Base-by-base conservation (phyloP, 805 yeast genomes). In the Kodamaea nitidulidarum region DNA sequence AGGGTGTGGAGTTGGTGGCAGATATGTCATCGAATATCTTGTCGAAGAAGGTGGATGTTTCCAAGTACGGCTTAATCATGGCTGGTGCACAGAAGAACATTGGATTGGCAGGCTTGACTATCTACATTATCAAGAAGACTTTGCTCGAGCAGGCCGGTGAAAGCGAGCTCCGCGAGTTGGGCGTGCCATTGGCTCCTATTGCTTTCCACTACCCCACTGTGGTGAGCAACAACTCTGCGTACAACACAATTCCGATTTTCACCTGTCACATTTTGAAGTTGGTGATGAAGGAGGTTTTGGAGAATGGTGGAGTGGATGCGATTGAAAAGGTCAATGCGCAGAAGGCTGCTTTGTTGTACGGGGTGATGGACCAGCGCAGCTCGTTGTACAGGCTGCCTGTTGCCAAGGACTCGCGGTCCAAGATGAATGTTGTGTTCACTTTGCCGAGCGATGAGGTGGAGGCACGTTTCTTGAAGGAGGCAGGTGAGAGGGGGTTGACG, bases 71-170 rank as follows among this genome's bases (percentile, higher is more conserved):
- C 37, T 68, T 88, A 18, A 81, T 93, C 45, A 81, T 90, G 78
- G 98, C 96, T 14, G 99, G 99, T 46, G 99, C 98, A 18, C 99
- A 93, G 67, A 93, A 93, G 66, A 93, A 93, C 61, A 88, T 93
- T 56, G 98, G 99, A 40, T 70, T 93, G 56, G 97, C 99, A 7
- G 98, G 99, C 27, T 77, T 93, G 48, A 84, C 97, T 11, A 73
- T 93, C 46, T 91, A 88, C 61, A 91, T 93, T 53, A 81, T 90
- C 63, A 88, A 86, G 64, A 91, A 88, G 60, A 56, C 81, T 1
- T 72, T 93, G 40, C 65, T 93, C 18, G 84, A 80, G 18, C 78
- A 78, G 47, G 79, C 88, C 3, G 50, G 78, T 2, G 85, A 79
- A 47, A 82, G 68, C 1, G 80, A 79, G 49, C 69, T 88, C 51